These are phyloP conservation scores for Sugiyamaella paludigena DNA, from an alignment of 1,139 yeast species.

Conservation along the genomic window DNA sequence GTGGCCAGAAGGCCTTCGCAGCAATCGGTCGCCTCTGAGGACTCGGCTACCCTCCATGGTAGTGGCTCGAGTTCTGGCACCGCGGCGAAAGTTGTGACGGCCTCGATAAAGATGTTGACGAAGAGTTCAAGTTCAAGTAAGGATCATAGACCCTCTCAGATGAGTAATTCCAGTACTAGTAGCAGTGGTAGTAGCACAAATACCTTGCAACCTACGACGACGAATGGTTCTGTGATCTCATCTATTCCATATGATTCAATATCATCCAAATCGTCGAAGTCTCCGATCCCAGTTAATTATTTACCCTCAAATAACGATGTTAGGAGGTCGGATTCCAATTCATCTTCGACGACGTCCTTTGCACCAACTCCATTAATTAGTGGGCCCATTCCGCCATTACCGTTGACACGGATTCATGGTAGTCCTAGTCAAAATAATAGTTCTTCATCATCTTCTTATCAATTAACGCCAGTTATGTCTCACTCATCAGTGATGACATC, in stretches of 20 bases:
- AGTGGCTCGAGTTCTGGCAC: neutral
- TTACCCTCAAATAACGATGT: slow-evolving; percentile 25
- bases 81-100: slow-evolving; percentile 8
- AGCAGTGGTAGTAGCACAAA: slow-evolving; percentile 4
- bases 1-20: slow-evolving; percentile 15
- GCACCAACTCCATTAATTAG: slow-evolving; percentile 28
- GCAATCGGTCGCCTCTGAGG: slow-evolving; percentile 16
- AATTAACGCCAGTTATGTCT: slow-evolving; percentile 9
- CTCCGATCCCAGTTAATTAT: slow-evolving; percentile 31
- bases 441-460: neutral
- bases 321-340: slow-evolving; percentile 12
- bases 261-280: slow-evolving; percentile 25
- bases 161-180: slow-evolving; percentile 7
- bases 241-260: slow-evolving; percentile 30
- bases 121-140: slow-evolving; percentile 6
- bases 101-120: slow-evolving; percentile 6
- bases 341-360: slow-evolving; percentile 14
- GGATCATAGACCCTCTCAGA: slow-evolving; percentile 10
- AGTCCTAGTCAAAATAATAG: slow-evolving; percentile 2
- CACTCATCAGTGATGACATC: slow-evolving; percentile 3
- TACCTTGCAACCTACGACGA: slow-evolving; percentile 2
- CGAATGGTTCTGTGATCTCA: slow-evolving; percentile 14
- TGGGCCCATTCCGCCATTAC: slow-evolving; percentile 33
- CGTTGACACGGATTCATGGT: slow-evolving; percentile 20
- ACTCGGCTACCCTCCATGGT: slow-evolving; percentile 1